phyloP scores from a whole-genome alignment of 306 rosid genomes.

The Lathyrus oleraceus region DNA sequence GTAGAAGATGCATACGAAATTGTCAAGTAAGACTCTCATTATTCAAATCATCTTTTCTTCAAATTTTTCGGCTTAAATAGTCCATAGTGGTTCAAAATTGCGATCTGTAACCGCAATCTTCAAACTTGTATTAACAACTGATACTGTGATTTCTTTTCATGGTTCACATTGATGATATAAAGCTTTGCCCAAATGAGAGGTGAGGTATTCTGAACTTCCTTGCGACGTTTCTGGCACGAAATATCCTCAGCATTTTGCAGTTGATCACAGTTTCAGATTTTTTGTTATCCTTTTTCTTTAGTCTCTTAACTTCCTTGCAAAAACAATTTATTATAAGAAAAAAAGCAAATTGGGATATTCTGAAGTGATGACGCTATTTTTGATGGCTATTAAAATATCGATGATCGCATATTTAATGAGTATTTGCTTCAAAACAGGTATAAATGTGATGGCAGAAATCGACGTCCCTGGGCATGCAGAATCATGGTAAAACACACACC shows the following conservation, averaged over 20 bases:
- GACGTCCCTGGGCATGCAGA: slow-evolving; percentile 97
- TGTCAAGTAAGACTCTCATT: slow-evolving; percentile 67
- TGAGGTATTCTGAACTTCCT: slow-evolving; percentile 48
- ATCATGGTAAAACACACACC: slow-evolving; percentile 66
- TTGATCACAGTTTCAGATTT: slow-evolving; percentile 18
- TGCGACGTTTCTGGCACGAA: slow-evolving; percentile 34
- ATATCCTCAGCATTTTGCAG: slow-evolving; percentile 27
- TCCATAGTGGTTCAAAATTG: background rate
- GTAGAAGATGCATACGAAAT: slow-evolving; percentile 88
- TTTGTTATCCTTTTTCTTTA: slow-evolving; percentile 15
- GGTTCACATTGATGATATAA: slow-evolving; percentile 39
- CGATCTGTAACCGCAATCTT: background rate
- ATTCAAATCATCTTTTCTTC: slow-evolving; percentile 22
- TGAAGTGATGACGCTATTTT: slow-evolving; percentile 14
- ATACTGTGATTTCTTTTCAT: slow-evolving; percentile 48
- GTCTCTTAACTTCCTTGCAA: slow-evolving; percentile 21
- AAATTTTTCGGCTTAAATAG: background rate
- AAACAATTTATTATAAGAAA: slow-evolving; percentile 2
- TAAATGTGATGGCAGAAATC: slow-evolving; percentile 90
- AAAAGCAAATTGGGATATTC: slow-evolving; percentile 9
- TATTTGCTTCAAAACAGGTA: slow-evolving; percentile 59
- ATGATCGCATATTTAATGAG: slow-evolving; percentile 16
- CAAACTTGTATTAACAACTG: slow-evolving; percentile 26
- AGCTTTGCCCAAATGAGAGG: slow-evolving; percentile 94
- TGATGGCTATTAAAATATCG: slow-evolving; percentile 6